Conservation (phyloP, 2,329 filamentous ascomycete genomes). For the Calonectria ilicicola region DNA sequence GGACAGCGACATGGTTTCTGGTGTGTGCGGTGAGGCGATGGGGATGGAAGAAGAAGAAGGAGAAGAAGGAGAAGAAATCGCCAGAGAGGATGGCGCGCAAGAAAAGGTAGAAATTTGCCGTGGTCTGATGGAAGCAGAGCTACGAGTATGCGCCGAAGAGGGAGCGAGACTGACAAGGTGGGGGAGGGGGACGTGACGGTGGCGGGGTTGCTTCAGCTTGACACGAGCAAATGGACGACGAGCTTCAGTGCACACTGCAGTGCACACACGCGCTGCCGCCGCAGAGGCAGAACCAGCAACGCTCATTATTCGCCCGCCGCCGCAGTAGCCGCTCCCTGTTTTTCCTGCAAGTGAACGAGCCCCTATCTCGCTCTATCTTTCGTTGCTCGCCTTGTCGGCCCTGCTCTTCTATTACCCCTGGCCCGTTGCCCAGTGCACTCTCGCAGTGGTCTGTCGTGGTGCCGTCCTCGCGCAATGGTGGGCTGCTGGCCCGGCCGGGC, state of each 20-base stretch:
- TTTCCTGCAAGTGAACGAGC: background rate
- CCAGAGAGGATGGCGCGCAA: slow-evolving; percentile 4
- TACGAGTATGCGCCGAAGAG: background rate
- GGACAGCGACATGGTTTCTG: slow-evolving; percentile 88
- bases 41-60: slow-evolving; percentile 34
- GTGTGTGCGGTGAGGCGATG: slow-evolving; percentile 10
- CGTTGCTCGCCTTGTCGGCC: no score
- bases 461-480: background rate
- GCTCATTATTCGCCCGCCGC: background rate
- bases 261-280: slow-evolving; percentile 8
- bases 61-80: slow-evolving; percentile 25
- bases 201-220: slow-evolving; percentile 15
- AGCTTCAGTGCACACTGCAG: slow-evolving; percentile 9
- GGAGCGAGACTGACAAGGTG: slow-evolving; percentile 14
- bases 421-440: background rate
- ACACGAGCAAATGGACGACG: slow-evolving; percentile 4
- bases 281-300: no score
- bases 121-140: slow-evolving; percentile 31
- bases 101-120: slow-evolving; percentile 11
- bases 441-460: background rate
- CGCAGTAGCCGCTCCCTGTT: background rate
- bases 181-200: slow-evolving; percentile 22
- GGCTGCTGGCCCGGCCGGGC: background rate
- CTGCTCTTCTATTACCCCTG: background rate
- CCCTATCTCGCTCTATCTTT: background rate